Evolutionary conservation across 225 moss, liverwort and hornwort genomes (phyloP).

Genomic region (Rhytidiadelphus loreus): DNA sequence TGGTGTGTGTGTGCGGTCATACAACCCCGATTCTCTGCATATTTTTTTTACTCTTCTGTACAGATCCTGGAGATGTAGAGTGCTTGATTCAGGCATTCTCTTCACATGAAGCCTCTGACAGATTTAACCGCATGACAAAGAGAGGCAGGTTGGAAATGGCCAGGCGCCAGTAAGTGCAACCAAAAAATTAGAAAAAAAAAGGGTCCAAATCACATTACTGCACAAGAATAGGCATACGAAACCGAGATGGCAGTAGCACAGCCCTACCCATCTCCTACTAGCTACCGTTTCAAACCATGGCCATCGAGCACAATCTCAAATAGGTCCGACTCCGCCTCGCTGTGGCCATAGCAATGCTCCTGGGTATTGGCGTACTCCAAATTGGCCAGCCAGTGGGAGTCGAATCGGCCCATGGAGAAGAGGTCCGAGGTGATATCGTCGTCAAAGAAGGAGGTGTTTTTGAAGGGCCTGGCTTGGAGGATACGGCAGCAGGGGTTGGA

Average conservation of each 20-base stretch:
- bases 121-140: background rate
- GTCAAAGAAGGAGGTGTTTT: conserved; percentile 30
- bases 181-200: background rate
- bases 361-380: conserved; percentile 25
- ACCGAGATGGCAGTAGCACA: background rate
- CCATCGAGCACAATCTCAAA: conserved; percentile 53
- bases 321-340: conserved; percentile 50
- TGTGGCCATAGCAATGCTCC: conserved; percentile 28
- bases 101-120: background rate
- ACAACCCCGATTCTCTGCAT: background rate
- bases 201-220: background rate
- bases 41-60: background rate
- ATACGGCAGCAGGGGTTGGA: conserved; percentile 45
- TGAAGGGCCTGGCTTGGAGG: conserved; percentile 9
- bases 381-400: conserved; percentile 48
- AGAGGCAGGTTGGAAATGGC: background rate
- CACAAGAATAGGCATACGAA: background rate
- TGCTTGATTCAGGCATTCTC: background rate
- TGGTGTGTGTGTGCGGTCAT: background rate
- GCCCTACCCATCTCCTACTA: background rate
- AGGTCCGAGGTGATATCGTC: conserved; percentile 33
- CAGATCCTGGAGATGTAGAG: background rate
- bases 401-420: conserved; percentile 42
- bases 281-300: conserved; percentile 20
- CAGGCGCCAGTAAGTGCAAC: background rate